Base-by-base conservation (phyloP, 805 yeast species). In the Clavispora asparagi region DNA sequence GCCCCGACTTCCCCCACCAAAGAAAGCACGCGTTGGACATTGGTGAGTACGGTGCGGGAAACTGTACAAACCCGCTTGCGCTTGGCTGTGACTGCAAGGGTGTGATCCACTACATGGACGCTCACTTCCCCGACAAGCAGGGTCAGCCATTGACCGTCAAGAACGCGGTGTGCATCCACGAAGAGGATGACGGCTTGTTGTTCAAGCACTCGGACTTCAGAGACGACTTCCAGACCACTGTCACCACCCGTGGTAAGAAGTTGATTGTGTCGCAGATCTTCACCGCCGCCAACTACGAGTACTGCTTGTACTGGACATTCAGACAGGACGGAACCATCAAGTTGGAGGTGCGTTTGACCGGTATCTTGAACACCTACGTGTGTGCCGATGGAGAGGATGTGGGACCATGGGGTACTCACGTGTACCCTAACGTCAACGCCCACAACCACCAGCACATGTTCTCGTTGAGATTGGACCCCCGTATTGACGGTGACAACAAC, bases 11-110 rank as follows among this genome's bases (percentile, higher is more conserved):
- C 69, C 91, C 90, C 46, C 92, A 85, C 63, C 90, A 85, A 61
- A 77, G 94, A 70, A 86, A 86, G 67, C 94, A 86, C 59, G 94
- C 94, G 39, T 79, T 86, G 67, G 94, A 86, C 68, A 81, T 86
- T 55, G 94, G 94, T 64, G 94, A 86, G 65, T 85, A 85, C 63
- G 94, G 94, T 70, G 92, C 90, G 51, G 94, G 94, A 60, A 80
- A 81, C 71, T 81, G 86, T 82, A 83, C 94, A 44, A 86, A 86
- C 68, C 87, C 91, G 30, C 74, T 86, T 53, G 70, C 85, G 17
- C 75, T 85, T 45, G 92, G 92, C 37, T 86, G 94, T 64, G 94
- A 86, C 65, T 86, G 94, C 72, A 85, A 86, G 65, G 94, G 94
- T 62, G 88, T 81, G 39, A 86, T 86, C 57, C 91, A 87, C 64